Evolutionary conservation across 805 yeast species (phyloP), one percentile per base, ranked within the genome.

Genomic region (Priceomyces melissophilus): DNA sequence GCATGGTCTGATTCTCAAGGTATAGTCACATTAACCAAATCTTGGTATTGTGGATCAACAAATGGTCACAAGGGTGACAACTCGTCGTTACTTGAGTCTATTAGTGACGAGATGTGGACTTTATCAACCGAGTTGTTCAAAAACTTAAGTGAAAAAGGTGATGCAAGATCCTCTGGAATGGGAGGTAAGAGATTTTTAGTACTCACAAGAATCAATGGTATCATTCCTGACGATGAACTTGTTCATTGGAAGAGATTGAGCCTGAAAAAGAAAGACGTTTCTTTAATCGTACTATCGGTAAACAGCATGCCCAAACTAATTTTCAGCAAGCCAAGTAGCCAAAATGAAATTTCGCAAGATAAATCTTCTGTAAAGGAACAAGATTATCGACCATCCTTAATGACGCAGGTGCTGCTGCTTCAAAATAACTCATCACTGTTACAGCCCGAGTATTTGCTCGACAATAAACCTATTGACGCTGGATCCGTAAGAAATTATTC

Each of bases 1-100:
- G 83, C 95, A 0, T 88, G 97, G 95, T 73, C 93, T 0, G 96
- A 91, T 54, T 91, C 90, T 37, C 74, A 76, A 57, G 96, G 96
- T 0, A 68, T 70, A 3, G 71, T 78, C 10, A 76, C 81, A 12
- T 72, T 70, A 35, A 75, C 82, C 0, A 82, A 79, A 48, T 74
- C 88, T 0, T 85, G 91, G 90, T 20, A 20, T 20, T 57, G 53
- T 5, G 63, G 64, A 39, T 38, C 30, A 8, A 32, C 29, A 45
- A 36, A 52, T 47, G 48, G 58, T 12, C 49, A 46, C 7, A 47
- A 52, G 32, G 67, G 63, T 38, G 25, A 20, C 8, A 20, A 20
- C 25, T 20, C 25, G 8, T 20, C 25, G 25, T 20, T 20, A 20
- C 44, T 67, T 37, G 66, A 81, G 30, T 65, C 71, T 1, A 78